Base-by-base conservation (phyloP, 176 grass and related monocot genomes). In the Paspalum notatum region DNA sequence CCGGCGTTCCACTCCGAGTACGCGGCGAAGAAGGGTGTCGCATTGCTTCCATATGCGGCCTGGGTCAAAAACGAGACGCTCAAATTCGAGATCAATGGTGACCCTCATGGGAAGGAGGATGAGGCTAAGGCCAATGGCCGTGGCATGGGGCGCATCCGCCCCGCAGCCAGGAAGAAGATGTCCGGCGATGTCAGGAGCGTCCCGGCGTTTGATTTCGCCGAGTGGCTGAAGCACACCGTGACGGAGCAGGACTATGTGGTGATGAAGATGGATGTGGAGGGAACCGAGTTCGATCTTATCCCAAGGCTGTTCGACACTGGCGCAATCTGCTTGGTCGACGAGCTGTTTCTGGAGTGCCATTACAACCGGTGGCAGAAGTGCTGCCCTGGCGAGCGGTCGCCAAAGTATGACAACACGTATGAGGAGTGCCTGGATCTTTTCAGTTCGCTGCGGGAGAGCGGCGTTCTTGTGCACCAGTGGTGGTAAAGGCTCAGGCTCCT, bases 181-280 rank as follows among this genome's bases (percentile, higher is more conserved):
- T 72, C 73, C 1, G 68, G 84, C 17, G 81, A 87, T 55, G 89
- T 85, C 73, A 77, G 78, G 15, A 55, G 83, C 14, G 71, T 95
- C 68, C 87, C 83, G 1, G 92, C 89, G 13, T 87, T 95, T 67
- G 92, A 95, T 71, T 85, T 95, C 58, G 89, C 89, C 7, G 59
- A 39, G 44, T 95, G 92, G 92, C 39, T 95, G 41, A 80, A 64
- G 77, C 82, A 50, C 63, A 87, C 89, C 22, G 77, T 83, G 42
- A 87, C 86, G 27, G 81, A 87, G 72, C 88, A 74, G 75, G 92
- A 95, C 55, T 95, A 91, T 58, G 87, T 95, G 68, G 92, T 95
- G 71, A 83, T 95, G 89, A 95, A 95, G 85, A 95, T 95, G 89
- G 92, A 95, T 53, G 84, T 95, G 39, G 92, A 95, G 72, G 92